Evolutionary conservation across 805 yeast species (phyloP), one percentile per base, ranked within the genome.

Genomic region (Candida arabinofermentans): DNA sequence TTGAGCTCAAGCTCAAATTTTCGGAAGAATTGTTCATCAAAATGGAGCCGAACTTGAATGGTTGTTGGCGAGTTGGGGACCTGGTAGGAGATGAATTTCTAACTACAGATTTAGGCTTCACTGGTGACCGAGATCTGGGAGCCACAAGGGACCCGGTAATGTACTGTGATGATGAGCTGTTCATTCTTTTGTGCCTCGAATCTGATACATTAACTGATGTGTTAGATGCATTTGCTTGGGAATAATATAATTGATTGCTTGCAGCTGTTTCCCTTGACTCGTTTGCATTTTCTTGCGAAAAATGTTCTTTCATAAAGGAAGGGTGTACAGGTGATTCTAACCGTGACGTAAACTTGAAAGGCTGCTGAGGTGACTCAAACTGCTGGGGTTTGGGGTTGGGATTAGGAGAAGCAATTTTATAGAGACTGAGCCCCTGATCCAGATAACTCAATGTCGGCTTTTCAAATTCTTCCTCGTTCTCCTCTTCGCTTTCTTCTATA

Each of bases 1-100:
- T 10, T 27, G 40, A 39, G 31, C 50, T 29, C 24, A 43, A 10
- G 36, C 40, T 7, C 8, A 54, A 38, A 21, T 41, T 51, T 17
- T 54, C 55, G 8, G 47, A 43, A 8, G 55, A 51, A 27, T 48
- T 53, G 46, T 54, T 57, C 58, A 66, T 54, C 53, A 65, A 60
- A 41, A 65, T 74, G 8, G 84, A 74, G 49, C 77, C 71, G 67
- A 83, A 84, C 53, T 81, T 80, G 68, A 84, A 84, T 1, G 90
- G 90, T 43, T 55, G 61, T 19, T 58, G 49, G 34, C 65, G 52
- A 4, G 53, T 43, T 1, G 71, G 70, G 0, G 70, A 55, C 35
- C 66, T 53, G 3, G 45, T 30, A 14, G 65, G 66, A 3, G 63
- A 60, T 26, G 44, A 49, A 18, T 46, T 39, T 37, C 61, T 43